Percentiles rank a stretch among this genome's conserved stretches.
These are phyloP conservation scores for Pseudocercospora fuligena DNA, from an alignment of 2,329 filamentous ascomycete species.

Conservation along the genomic window DNA sequence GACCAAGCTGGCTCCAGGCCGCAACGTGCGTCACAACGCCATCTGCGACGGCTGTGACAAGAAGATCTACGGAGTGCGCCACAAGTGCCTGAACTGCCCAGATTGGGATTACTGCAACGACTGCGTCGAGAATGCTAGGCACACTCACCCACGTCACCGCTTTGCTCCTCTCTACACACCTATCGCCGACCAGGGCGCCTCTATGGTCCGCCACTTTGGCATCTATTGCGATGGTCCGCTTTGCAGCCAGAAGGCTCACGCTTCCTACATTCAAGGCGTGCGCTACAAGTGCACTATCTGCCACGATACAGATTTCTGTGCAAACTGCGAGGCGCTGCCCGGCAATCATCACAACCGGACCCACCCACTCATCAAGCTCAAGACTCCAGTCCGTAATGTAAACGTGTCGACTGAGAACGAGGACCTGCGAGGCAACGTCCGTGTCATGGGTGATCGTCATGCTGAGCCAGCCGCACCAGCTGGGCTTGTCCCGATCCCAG, in stretches of 20 bases:
- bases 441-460: slow-evolving; percentile 72
- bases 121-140: slow-evolving; percentile 70
- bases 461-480: not conserved
- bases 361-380: slow-evolving; percentile 97
- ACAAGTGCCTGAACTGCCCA: slow-evolving; percentile 96
- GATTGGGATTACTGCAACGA: slow-evolving; percentile 94
- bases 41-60: slow-evolving; percentile 94
- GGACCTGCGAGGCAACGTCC: slow-evolving; percentile 69
- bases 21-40: slow-evolving; percentile 80
- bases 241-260: slow-evolving; percentile 65
- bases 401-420: slow-evolving; percentile 85
- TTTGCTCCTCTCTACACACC: slow-evolving; percentile 87
- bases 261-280: slow-evolving; percentile 74
- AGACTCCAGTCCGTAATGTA: slow-evolving; percentile 85
- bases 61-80: slow-evolving; percentile 83
- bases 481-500: slow-evolving; percentile 23
- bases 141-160: slow-evolving; percentile 80
- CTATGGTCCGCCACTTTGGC: slow-evolving; percentile 69
- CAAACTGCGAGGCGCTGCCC: slow-evolving; percentile 87
- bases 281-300: slow-evolving; percentile 98
- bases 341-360: slow-evolving; percentile 86
- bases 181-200: slow-evolving; percentile 53
- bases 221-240: slow-evolving; percentile 95
- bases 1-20: slow-evolving; percentile 75
- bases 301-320: slow-evolving; percentile 93